Percentiles rank a stretch among this genome's conserved stretches.
Conservation (phyloP, 1,284 basidiomycete species). For the Xerocomus minutiporus region DNA sequence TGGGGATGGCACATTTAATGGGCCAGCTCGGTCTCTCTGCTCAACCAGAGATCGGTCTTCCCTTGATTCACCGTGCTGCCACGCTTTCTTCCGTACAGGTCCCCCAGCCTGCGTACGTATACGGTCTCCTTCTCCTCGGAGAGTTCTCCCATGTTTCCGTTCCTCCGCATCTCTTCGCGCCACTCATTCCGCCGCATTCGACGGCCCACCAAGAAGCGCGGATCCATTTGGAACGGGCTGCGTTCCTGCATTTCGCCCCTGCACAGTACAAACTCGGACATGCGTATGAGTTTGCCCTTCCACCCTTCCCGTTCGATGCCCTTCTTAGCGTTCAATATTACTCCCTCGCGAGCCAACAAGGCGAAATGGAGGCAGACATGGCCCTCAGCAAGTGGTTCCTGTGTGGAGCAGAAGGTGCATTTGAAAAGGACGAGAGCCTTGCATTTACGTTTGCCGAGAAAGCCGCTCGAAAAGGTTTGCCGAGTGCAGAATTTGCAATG, state of each 20-base stretch:
- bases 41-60: slow-evolving; percentile 57
- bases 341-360: slow-evolving; percentile 77
- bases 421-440: slow-evolving; percentile 86
- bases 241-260: slow-evolving; percentile 80
- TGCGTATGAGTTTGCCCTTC: slow-evolving; percentile 85
- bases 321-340: slow-evolving; percentile 92
- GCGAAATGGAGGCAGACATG: slow-evolving; percentile 93
- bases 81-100: slow-evolving; percentile 68
- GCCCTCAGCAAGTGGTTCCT: slow-evolving; percentile 94
- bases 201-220: slow-evolving; percentile 41
- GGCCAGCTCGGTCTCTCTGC: slow-evolving; percentile 73
- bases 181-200: slow-evolving; percentile 46
- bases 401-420: slow-evolving; percentile 75
- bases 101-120: slow-evolving; percentile 85
- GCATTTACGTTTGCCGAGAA: slow-evolving; percentile 92
- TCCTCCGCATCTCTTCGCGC: slow-evolving; percentile 48
- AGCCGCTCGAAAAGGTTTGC: slow-evolving; percentile 74
- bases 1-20: slow-evolving; percentile 88
- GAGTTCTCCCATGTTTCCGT: slow-evolving; percentile 67
- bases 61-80: slow-evolving; percentile 75
- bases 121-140: slow-evolving; percentile 76
- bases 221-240: slow-evolving; percentile 72
- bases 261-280: slow-evolving; percentile 94
- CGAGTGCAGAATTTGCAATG: slow-evolving; percentile 90
- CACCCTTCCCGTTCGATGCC: slow-evolving; percentile 86